A percentile compares a stretch with the other conserved stretches of the same genome.
These are phyloP conservation scores for Betula pendula DNA, from an alignment of 306 rosid species.

Conservation along the genomic window DNA sequence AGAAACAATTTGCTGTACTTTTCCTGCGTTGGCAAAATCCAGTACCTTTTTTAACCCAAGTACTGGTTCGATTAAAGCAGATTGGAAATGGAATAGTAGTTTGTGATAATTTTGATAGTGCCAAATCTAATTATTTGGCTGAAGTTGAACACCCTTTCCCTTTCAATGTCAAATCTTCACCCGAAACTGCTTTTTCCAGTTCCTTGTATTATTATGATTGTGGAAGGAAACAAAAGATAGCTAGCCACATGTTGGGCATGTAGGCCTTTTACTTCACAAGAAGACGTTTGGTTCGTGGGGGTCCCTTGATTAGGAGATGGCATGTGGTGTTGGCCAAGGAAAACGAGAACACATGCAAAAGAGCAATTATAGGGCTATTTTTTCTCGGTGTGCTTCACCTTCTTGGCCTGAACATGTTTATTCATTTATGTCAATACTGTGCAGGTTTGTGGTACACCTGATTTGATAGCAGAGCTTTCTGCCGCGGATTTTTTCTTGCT, in stretches of 20 bases:
- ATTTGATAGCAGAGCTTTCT: neutral
- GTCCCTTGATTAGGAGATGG: neutral
- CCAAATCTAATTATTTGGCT: slow-evolving; percentile 10
- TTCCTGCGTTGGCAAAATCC: neutral
- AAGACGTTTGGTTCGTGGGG: slow-evolving; percentile 1
- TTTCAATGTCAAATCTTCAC: slow-evolving; percentile 1
- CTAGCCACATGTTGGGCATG: slow-evolving; percentile 4
- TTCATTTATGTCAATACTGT: neutral
- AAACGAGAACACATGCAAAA: neutral
- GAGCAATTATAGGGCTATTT: neutral
- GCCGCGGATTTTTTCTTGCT: neutral
- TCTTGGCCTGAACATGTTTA: neutral
- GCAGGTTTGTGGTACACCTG: neutral
- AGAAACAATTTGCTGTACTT: neutral
- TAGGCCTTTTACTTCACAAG: neutral
- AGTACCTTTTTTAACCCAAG: no score
- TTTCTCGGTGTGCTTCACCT: neutral
- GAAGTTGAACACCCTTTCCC: neutral
- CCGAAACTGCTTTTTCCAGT: neutral
- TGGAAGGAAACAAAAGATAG: slow-evolving; percentile 19
- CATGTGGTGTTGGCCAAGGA: slow-evolving; percentile 21
- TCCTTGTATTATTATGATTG: neutral
- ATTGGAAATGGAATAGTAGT: neutral
- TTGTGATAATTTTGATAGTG: neutral
- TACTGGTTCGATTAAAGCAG: neutral